Evolutionary conservation across 2,329 filamentous ascomycete genomes (phyloP), one percentile per base, ranked within the genome.

Genomic region (Trichoderma aggressivum): DNA sequence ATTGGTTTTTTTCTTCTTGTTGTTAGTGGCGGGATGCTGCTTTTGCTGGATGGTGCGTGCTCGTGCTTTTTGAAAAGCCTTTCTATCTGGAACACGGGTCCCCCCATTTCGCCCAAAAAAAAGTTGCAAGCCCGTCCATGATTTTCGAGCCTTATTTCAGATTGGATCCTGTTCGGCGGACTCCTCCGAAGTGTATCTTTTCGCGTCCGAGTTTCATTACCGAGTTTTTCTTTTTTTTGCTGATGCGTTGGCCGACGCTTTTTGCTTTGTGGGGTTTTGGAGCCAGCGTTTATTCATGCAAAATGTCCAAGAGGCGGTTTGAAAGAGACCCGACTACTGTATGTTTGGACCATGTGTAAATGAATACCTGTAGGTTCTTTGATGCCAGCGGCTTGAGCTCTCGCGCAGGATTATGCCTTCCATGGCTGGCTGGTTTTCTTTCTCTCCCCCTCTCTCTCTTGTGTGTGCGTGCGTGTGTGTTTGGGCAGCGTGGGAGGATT

Each of bases 31-130:
- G 36, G 60, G 60, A 62, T 39, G 36, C 24, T 56, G 53, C 32
- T 62, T 47, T 30, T 28, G 43, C 43, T 30, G 16, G 39, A 26
- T 50, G 36, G 36, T 47, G 18, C 18, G 43, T 50, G 43, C 43
- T 24, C 43, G 43, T 50, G 43, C 43, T 24, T 50, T 18, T 50
- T 47, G 8, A 24, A 24, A n/a, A 21, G n/a, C 10, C n/a, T 50
- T 50, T 65, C 24, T 65, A 65, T 65, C 62, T 56, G 62, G 62
- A 65, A 65, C 62, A 24, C 43, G n/a, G 24, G 62, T 30, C 47
- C 47, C 47, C 30, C 62, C 62, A 36, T 65, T 55, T 28, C 28
- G n/a, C 50, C 3, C 43, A n/a, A n/a, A 36, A 50, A 36, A 55
- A 55, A 56, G 34, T 47, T 62, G 60, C 62, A n/a, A 30, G n/a